Evolutionary conservation across 768 basidiomycete genomes (phyloP).

Genomic region (Kwoniella botswanensis): DNA sequence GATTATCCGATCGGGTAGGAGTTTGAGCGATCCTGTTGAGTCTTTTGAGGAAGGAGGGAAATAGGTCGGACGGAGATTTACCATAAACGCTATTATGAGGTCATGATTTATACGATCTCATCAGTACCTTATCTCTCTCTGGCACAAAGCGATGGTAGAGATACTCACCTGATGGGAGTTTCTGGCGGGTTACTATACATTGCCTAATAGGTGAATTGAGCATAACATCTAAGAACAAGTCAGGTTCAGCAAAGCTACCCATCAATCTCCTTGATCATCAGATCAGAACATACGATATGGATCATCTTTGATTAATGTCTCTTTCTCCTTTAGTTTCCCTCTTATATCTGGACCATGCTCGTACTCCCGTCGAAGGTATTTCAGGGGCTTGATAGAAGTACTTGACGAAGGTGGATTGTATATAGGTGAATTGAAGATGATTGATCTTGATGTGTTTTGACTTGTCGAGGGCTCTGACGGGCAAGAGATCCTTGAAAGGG

Average conservation of each 20-base stretch:
- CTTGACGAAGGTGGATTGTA: conserved; percentile 8
- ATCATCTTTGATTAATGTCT: background rate
- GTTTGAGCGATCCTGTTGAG: conserved; percentile 1
- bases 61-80: conserved; percentile 20
- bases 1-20: conserved; percentile 16
- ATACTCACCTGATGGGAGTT: conserved; percentile 21
- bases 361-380: conserved; percentile 3
- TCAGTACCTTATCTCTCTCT: no score
- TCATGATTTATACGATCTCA: no score
- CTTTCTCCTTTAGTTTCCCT: no score
- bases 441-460: background rate
- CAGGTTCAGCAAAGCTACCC: background rate
- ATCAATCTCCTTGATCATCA: background rate
- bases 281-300: conserved; percentile 8
- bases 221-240: conserved; percentile 8
- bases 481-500: no score
- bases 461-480: no score
- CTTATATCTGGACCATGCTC: background rate
- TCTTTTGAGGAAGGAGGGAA: conserved; percentile 12
- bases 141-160: no score
- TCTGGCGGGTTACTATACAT: conserved; percentile 25
- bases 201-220: background rate
- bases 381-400: background rate
- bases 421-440: conserved; percentile 17
- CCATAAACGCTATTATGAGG: conserved; percentile 9